These are phyloP conservation scores for Populus hybrid DNA, from an alignment of 441 rosid genomes.

Conservation along the genomic window DNA sequence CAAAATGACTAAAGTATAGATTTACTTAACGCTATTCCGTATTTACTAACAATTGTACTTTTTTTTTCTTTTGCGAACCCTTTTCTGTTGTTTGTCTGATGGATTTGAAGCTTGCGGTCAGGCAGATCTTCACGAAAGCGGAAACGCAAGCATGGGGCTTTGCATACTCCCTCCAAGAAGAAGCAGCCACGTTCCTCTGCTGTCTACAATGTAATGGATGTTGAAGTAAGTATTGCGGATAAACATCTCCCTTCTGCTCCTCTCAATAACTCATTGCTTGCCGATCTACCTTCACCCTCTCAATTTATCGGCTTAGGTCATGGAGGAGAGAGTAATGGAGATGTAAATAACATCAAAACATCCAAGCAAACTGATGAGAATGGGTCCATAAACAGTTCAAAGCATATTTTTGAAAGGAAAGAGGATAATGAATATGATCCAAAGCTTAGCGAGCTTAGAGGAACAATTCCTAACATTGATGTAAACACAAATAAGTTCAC, in stretches of 20 bases:
- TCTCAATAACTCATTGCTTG: constrained; percentile 34
- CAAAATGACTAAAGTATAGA: neutral
- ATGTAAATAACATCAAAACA: constrained; percentile 26
- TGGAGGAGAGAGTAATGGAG: constrained; percentile 36
- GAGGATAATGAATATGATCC: constrained; percentile 82
- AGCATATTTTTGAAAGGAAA: constrained; percentile 30
- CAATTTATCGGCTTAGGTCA: constrained; percentile 31
- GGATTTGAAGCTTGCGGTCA: constrained; percentile 55
- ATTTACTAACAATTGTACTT: neutral
- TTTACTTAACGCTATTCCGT: neutral
- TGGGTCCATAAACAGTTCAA: constrained; percentile 38
- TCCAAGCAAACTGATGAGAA: constrained; percentile 41
- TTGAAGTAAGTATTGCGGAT: constrained; percentile 32
- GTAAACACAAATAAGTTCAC: constrained; percentile 42
- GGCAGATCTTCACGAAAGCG: constrained; percentile 84
- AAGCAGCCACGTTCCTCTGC: constrained; percentile 50
- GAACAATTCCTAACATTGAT: constrained; percentile 43
- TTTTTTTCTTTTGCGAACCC: neutral
- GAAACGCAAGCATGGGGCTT: constrained; percentile 68
- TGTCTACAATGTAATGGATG: constrained; percentile 30
- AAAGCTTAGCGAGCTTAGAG: constrained; percentile 82
- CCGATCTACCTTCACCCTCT: constrained; percentile 25
- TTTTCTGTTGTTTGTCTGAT: constrained; percentile 10
- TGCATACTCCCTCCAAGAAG: constrained; percentile 63
- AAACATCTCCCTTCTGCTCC: constrained; percentile 37